Conservation (phyloP, 2,329 filamentous ascomycete genomes). For the Hypoxylon sp. region DNA sequence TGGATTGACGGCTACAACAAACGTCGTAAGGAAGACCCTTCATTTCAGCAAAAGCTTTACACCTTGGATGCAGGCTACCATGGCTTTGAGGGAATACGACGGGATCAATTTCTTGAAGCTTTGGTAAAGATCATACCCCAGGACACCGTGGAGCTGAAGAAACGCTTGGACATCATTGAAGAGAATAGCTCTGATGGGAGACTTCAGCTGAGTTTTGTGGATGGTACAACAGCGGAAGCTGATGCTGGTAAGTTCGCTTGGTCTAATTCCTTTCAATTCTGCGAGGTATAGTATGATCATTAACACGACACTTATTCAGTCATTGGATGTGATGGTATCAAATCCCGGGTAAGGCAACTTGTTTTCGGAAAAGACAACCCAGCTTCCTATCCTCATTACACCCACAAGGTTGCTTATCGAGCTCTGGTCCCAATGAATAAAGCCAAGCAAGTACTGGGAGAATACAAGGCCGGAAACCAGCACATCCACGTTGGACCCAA, state of each 20-base stretch:
- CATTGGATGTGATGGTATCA: conserved; percentile 59
- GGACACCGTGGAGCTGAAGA: conserved; percentile 51
- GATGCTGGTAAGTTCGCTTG: conserved; percentile 42
- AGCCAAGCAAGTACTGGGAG: conserved; percentile 55
- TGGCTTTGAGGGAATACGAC: conserved; percentile 47
- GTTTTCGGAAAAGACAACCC: conserved; percentile 54
- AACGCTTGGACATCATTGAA: conserved; percentile 47
- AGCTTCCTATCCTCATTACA: conserved; percentile 56
- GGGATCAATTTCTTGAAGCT: conserved; percentile 58
- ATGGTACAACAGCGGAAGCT: conserved; percentile 52
- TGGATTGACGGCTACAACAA: conserved; percentile 38
- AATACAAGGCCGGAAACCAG: conserved; percentile 42
- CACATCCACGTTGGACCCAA: conserved; percentile 38
- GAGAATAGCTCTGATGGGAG: conserved; percentile 34
- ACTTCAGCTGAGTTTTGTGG: conserved; percentile 52
- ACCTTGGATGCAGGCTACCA: conserved; percentile 26
- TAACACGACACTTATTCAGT: conserved; percentile 37
- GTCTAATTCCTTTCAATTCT: no score
- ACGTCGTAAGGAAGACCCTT: conserved; percentile 31
- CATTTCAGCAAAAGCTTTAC: conserved; percentile 27
- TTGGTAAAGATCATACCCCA: conserved; percentile 57
- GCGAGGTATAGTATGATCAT: no score
- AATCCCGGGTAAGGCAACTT: conserved; percentile 55
- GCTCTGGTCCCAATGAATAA: conserved; percentile 59
- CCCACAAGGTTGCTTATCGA: conserved; percentile 61